Conservation (phyloP, 192 early-diverging fungal genomes). For the Phycomyces nitens region DNA sequence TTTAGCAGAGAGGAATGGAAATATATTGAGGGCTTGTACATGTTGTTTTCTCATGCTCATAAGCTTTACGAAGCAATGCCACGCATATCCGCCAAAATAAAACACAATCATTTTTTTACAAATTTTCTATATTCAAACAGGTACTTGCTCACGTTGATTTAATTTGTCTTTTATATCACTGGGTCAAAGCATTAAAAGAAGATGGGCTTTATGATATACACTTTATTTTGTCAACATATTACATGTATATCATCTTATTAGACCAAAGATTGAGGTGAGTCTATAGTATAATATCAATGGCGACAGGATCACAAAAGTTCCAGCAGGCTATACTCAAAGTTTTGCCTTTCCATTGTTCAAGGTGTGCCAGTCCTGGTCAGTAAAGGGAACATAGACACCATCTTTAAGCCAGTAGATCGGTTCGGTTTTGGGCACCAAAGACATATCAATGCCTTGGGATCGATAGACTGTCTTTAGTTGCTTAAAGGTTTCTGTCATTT, state of each 20-base stretch:
- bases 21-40: not conserved
- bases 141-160: too few species aligned
- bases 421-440: slow-evolving; percentile 25
- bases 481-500: slow-evolving; percentile 52
- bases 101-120: too few species aligned
- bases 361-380: slow-evolving; percentile 11
- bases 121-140: too few species aligned
- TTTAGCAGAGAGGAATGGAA: not conserved
- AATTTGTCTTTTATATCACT: too few species aligned
- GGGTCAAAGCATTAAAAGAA: too few species aligned
- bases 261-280: too few species aligned
- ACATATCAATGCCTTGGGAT: slow-evolving; percentile 41
- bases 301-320: too few species aligned
- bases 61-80: not conserved
- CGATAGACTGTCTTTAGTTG: slow-evolving; percentile 45
- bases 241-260: too few species aligned
- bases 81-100: too few species aligned
- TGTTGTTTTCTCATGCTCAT: not conserved
- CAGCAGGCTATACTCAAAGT: slow-evolving; percentile 5
- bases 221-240: too few species aligned
- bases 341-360: slow-evolving; percentile 22
- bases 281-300: too few species aligned
- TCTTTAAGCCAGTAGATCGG: slow-evolving; percentile 41
- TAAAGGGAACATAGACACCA: slow-evolving; percentile 39
- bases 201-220: too few species aligned